Base-by-base conservation (phyloP, 768 basidiomycete genomes). In the Termitomyces sp. region DNA sequence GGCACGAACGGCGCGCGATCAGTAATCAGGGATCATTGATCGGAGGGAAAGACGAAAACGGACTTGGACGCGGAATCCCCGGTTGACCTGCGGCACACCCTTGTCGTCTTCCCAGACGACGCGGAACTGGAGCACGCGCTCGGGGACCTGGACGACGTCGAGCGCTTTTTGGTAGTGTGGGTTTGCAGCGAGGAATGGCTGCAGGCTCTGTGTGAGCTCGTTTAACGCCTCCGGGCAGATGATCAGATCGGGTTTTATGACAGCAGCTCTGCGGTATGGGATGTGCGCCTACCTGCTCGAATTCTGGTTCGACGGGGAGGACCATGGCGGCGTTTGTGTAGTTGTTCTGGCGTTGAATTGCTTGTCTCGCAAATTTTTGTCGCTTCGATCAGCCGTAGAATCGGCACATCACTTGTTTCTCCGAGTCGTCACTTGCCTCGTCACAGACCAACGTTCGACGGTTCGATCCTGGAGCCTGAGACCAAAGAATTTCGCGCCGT, bases 51-150 rank as follows among this genome's bases (percentile, higher is more conserved):
- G 20, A 67, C 76, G 52, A 33, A 47, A 18, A 67, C 76, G 52
- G 20, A 85, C 83, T 74, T 89, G 86, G 52, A 89, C 87, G 62
- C 88, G 82, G 77, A 80, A 89, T 28, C 87, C 88, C 55, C 81
- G 76, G 77, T 88, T 87, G 65, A 88, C 86, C 64, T 86, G 86
- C 49, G 82, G 69, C 43, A 74, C 63, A 53, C 84, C 84, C 60
- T 83, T 70, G 67, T 90, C 87, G 66, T 86, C 83, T 70, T 90
- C 87, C 88, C 88, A 90, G 60, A 82, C 78, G 52, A 89, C 86
- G 63, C 87, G 85, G 83, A 89, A 88, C 68, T 87, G 81, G 43
- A 83, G 63, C 55, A 82, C 65, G 61, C 80, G 78, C 66, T 82
- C 81, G 10, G 81, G 81, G 56, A 83, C 67, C 64, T 82, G 80